Base-by-base conservation (phyloP, 495 filamentous ascomycete species). In the Platismatia glauca region DNA sequence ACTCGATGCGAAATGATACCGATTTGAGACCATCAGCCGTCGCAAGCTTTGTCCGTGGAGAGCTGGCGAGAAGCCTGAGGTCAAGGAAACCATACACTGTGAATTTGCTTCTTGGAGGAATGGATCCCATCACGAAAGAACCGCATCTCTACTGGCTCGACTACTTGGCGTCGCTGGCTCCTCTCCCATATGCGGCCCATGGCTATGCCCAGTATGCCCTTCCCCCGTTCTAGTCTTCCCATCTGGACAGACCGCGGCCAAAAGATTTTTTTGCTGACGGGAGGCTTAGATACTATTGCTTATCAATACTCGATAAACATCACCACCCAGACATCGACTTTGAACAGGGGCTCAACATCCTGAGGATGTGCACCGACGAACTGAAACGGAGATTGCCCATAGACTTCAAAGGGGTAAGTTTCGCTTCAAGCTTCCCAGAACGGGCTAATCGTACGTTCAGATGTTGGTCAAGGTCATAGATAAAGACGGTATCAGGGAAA, bases 271-370 rank as follows among this genome's bases (percentile, higher is more conserved):
- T 56, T 48, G 22, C 61, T 66, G 24, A 50, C 27, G n/a, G 37
- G 16, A 34, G 39, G 18, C 27, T 15, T 33, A 84, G 83, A 78
- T 95, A 95, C 77, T 96, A 96, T 80, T 96, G 91, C 74, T 81
- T 97, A 50, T 95, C 90, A 4, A 92, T 95, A 64, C 84, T 98
- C 24, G 94, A 98, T 77, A 98, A 98, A 77, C 94, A 97, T 69
- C 94, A 98, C 72, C 89, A 97, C 66, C 93, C 94, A 41, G 84
- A 97, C 72, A 97, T 97, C 74, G 76, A 79, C 59, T 82, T 93
- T 29, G 91, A 90, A 56, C 82, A 92, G 75, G 94, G 94, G 53
- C 79, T 95, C 72, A 90, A 96, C 78, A 82, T 98, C 52, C 79
- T 98, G 66, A 82, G 81, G 67, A 89, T 97, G 86, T 98, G 94